A percentile compares a stretch with the other conserved stretches of the same genome.
Evolutionary conservation across 2,329 filamentous ascomycete species (phyloP).

Genomic region (Diaporthe citri): DNA sequence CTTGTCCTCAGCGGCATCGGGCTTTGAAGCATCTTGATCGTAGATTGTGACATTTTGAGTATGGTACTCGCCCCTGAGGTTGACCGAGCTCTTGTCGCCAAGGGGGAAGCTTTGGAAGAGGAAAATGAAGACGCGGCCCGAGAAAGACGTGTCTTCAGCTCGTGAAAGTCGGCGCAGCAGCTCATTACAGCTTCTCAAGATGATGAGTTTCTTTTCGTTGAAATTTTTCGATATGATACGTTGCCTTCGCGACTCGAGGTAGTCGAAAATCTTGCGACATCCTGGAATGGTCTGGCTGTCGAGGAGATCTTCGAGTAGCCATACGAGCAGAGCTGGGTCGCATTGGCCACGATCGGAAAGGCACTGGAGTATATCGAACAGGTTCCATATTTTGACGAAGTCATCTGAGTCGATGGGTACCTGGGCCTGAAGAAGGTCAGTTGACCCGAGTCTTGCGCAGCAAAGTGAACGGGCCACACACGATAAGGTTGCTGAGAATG

Average conservation of each 20-base stretch:
- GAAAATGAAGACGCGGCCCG: conserved; percentile 97
- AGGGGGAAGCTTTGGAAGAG: conserved; percentile 98
- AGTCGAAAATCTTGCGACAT: conserved; percentile 93
- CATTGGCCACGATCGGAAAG: conserved; percentile 84
- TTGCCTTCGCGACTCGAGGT: conserved; percentile 92
- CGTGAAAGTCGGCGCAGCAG: conserved; percentile 92
- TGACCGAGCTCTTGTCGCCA: conserved; percentile 97
- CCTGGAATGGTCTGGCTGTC: conserved; percentile 96
- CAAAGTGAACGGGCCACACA: conserved; percentile 57
- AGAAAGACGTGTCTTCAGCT: conserved; percentile 97
- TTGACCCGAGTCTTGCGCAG: conserved; percentile 47
- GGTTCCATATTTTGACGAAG: conserved; percentile 91
- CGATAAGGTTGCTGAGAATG: conserved; percentile 83
- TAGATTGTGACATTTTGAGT: conserved; percentile 93
- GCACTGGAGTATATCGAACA: conserved; percentile 91
- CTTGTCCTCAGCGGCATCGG: conserved; percentile 55
- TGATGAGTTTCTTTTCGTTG: conserved; percentile 86
- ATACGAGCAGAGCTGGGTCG: conserved; percentile 86
- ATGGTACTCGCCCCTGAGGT: conserved; percentile 95
- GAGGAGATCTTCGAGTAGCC: conserved; percentile 92
- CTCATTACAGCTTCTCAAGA: conserved; percentile 95
- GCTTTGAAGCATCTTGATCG: conserved; percentile 66
- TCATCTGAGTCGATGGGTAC: conserved; percentile 81
- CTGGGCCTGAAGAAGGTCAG: conserved; percentile 67
- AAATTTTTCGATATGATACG: conserved; percentile 85